Evolutionary conservation across 1,139 yeast species (phyloP).

Genomic region (Nadsonia commutata): DNA sequence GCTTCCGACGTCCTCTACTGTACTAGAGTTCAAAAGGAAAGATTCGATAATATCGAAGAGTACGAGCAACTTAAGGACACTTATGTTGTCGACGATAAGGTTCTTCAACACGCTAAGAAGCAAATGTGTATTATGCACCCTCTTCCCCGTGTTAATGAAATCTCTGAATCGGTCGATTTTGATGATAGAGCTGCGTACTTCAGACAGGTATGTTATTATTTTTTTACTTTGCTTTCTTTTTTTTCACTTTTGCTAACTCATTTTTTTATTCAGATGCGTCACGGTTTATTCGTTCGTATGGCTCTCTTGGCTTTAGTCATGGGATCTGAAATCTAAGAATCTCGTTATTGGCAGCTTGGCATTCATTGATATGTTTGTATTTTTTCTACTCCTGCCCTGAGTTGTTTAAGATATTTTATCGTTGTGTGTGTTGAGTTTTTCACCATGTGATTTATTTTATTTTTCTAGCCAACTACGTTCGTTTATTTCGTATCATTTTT

Average conservation of each 20-base stretch:
- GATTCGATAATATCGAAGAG: conserved; percentile 62
- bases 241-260: conserved; percentile 7
- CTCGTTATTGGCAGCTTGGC: too few relatives aligned
- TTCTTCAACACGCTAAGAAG: conserved; percentile 83
- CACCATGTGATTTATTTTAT: too few relatives aligned
- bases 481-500: background rate
- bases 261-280: conserved; percentile 45
- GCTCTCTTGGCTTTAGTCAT: conserved; percentile 95
- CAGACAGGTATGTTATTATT: conserved; percentile 42
- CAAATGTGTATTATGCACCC: conserved; percentile 99
- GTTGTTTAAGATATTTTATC: too few relatives aligned
- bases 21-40: conserved; percentile 95
- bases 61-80: conserved; percentile 84
- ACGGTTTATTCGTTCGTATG: conserved; percentile 97
- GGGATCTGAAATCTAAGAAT: conserved; percentile 34
- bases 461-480: too few relatives aligned
- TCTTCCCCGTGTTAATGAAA: conserved; percentile 91
- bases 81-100: conserved; percentile 84
- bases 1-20: conserved; percentile 92
- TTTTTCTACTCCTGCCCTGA: background rate
- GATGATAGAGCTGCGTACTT: conserved; percentile 99
- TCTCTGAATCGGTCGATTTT: conserved; percentile 95
- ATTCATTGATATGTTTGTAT: too few relatives aligned
- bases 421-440: too few relatives aligned
- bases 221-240: background rate